Base-by-base conservation (phyloP, 495 filamentous ascomycete genomes). In the Thermothielavioides terrestris region DNA sequence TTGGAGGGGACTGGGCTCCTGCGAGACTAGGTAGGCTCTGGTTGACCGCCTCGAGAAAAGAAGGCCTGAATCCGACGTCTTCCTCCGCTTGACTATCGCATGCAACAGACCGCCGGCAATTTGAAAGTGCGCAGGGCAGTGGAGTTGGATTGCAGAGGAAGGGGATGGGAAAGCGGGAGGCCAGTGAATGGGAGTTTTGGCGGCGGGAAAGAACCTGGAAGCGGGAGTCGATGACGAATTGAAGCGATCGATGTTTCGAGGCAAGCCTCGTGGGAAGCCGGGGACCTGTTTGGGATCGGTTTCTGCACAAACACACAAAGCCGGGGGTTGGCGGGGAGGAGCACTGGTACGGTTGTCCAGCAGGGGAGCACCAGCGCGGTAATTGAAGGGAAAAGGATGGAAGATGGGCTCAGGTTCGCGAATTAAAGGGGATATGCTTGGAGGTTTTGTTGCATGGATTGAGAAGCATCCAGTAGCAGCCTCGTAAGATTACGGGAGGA, bases 1-100 rank as follows among this genome's bases (percentile, higher is more conserved):
- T 84, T 66, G 53, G 54, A 52, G 51, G n/a, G n/a, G 56, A 59
- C 58, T 41, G 42, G 49, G 61, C 56, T 63, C 57, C 39, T 56
- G n/a, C n/a, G n/a, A n/a, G 50, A 50, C 46, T 41, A 21, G 55
- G 54, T 37, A 31, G 46, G 21, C 11, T 57, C 45, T n/a, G n/a
- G 50, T 41, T 38, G 52, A 43, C 50, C 31, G 47, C 41, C 47
- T 50, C 32, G 25, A 32, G 39, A 45, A 42, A 51, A 43, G 44
- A 56, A 38, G 49, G 21, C 43, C 46, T 52, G 54, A 42, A 49
- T 40, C 50, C 52, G 57, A 59, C 54, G 49, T 40, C 47, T 14
- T 32, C 31, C 48, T 58, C 54, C 50, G 50, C 54, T 58, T n/a
- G n/a, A n/a, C n/a, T 56, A 57, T 60, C 54, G 51, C 57, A 40